Percentiles rank a stretch among this genome's conserved stretches.
phyloP scores from a whole-genome alignment of 805 yeast species.

The Barnettozyma populi region DNA sequence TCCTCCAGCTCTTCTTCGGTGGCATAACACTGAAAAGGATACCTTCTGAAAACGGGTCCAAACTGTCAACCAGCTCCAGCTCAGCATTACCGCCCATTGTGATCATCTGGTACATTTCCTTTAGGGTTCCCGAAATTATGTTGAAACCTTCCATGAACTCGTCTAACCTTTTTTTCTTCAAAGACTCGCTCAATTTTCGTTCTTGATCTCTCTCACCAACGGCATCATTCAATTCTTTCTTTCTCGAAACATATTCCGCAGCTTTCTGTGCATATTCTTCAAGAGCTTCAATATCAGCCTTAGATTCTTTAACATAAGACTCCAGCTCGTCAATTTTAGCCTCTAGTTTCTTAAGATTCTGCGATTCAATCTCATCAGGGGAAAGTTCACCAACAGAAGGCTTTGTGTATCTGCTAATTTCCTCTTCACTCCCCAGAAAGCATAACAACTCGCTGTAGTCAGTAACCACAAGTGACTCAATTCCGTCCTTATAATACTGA shows the following conservation, averaged over 20 bases:
- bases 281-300: constrained; percentile 67
- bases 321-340: constrained; percentile 51
- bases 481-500: constrained; percentile 30
- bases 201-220: constrained; percentile 60
- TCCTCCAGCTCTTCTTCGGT: constrained; percentile 96
- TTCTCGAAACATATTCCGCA: constrained; percentile 57
- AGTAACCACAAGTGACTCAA: constrained; percentile 42
- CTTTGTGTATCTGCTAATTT: constrained; percentile 17
- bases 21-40: constrained; percentile 98
- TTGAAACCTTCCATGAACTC: constrained; percentile 94
- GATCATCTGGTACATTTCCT: constrained; percentile 97
- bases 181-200: constrained; percentile 56
- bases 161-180: constrained; percentile 67
- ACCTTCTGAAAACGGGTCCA: constrained; percentile 98
- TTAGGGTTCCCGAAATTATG: constrained; percentile 77
- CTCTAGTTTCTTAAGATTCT: constrained; percentile 45
- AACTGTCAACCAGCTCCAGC: constrained; percentile 86
- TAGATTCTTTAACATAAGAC: constrained; percentile 46
- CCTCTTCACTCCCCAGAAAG: constrained; percentile 28
- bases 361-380: constrained; percentile 43
- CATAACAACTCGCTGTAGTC: constrained; percentile 38
- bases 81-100: constrained; percentile 99
- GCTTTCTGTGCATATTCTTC: constrained; percentile 69
- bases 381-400: constrained; percentile 37
- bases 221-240: constrained; percentile 61